Base-by-base conservation (phyloP, 2,329 filamentous ascomycete genomes). In the Fusarium penzigii region DNA sequence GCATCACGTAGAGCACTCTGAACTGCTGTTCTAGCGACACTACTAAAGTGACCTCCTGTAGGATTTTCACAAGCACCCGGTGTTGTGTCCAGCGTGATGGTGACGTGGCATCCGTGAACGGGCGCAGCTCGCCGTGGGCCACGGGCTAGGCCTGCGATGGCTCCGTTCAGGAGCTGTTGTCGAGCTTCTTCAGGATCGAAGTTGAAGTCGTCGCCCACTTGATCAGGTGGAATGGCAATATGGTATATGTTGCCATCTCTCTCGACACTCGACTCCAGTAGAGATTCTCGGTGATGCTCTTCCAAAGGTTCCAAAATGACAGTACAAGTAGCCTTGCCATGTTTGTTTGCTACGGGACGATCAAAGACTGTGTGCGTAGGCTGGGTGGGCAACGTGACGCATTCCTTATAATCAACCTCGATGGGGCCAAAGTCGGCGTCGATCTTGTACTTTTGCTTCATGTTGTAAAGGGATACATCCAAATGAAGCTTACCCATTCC, bases 401-500 rank as follows among this genome's bases (percentile, higher is more conserved):
- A 88, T 73, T 99, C 94, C 49, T 95, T 88, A 72, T 97, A 99
- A 61, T 95, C 92, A 54, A 99, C 96, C 64, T 96, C 90, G 56
- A 99, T 96, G 48, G 86, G 87, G 12, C 93, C 92, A 77, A 96
- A 96, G 75, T 86, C 56, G 79, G 92, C 80, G 84, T 96, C 70
- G 78, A 81, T 91, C 69, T 94, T 96, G 73, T 97, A 87, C 66
- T 96, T 91, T 47, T 90, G 89, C 59, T 94, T 85, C 10, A 99
- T 83, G 41, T 92, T 84, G 70, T 97, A 90, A 45, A 91, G 79
- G 1, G 93, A 92, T 44, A 99, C 94, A 64, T 99, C 94, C 1
- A 99, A 80, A 71, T 99, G 94, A 29, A 99, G 81, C 65, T 96
- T 91, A 8, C 94, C 94, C 94, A 99, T 97, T 5, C 94, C 94